Base-by-base conservation (phyloP, 2,329 filamentous ascomycete genomes). In the Pseudocercospora cruenta region DNA sequence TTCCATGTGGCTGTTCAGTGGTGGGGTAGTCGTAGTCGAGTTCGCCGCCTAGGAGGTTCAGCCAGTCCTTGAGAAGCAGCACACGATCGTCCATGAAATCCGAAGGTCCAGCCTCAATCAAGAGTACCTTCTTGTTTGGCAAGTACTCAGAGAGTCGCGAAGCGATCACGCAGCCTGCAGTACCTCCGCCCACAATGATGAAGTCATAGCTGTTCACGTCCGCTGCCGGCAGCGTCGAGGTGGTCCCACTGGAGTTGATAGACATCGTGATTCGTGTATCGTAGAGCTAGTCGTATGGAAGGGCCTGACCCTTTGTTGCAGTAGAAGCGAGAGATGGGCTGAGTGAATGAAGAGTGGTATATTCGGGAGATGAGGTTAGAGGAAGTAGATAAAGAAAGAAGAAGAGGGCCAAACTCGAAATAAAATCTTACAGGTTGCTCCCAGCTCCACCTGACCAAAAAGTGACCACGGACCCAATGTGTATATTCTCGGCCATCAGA, bases 11-110 rank as follows among this genome's bases (percentile, higher is more conserved):
- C 83, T 97, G 93, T 81, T 96, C 92, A 57, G 89, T 92, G 36
- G 93, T 96, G 75, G 87, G 87, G 80, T 96, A 96, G 80, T 96
- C 93, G 80, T 94, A 96, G 82, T 97, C 93, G 67, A 96, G 86
- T 76, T 96, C 89, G 75, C 92, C 92, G 70, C 93, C 93, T 28
- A 97, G 87, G 59, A 97, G 84, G 70, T 86, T 88, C 70, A 96
- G 84, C 93, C 93, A 96, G 80, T 96, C 89, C 76, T 93, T 93
- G 72, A 96, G 86, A 73, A 94, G 89, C 59, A 96, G 86, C 54
- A 96, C 93, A 64, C 92, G 88, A 79, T 95, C 90, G 79, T 96
- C 91, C 83, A 91, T 91, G 80, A 90, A 95, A 80, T 96, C 93
- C 77, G 91, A 94, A 63, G 93, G 93, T 54, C 93, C 93, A 70